Base-by-base conservation (phyloP, 371 early-diverging fungal genomes). In the Apophysomyces trapeziformis region DNA sequence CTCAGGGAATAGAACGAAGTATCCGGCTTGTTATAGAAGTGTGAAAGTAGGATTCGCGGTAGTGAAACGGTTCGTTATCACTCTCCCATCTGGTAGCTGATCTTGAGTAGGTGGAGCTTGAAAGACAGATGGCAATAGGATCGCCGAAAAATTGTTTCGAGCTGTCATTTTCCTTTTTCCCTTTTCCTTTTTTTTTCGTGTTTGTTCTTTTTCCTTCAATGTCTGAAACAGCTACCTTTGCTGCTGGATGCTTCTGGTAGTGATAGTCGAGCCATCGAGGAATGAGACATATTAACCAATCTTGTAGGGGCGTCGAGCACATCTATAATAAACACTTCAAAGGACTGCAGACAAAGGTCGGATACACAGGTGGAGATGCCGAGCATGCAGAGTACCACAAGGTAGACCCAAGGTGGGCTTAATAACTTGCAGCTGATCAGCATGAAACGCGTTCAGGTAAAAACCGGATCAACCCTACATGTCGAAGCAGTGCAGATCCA, bases 271-370 rank as follows among this genome's bases (percentile, higher is more conserved):
- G n/a, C 58, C 39, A 45, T 57, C 16, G 38, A 57, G 54, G 26
- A n/a, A 36, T 38, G 56, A 46, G 14, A 14, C 18, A 46, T 18
- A 61, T 88, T 92, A 12, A 45, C 13, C 12, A n/a, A 13, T 45
- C 46, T 6, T 45, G 2, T 77, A 93, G 95, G 95, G 90, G 94
- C 60, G 90, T 92, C 16, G 95, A 96, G 71, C 87, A 93, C 54
- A 79, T 86, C 9, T 93, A 80, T 75, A 83, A 89, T 67, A 85
- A 87, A 39, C 74, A 85, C 47, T 86, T 79, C 65, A 80, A 85
- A 39, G 80, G 84, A 26, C 67, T 90, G 38, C 76, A 79, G 45
- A 85, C 89, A 1, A 74, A 78, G 43, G 95, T 95, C 59, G 96
- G 96, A 0, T 96, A 93, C 74, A 89, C 85, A 6, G 94, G 94